Conservation (phyloP, 495 filamentous ascomycete species). For the Neurospora sp. region DNA sequence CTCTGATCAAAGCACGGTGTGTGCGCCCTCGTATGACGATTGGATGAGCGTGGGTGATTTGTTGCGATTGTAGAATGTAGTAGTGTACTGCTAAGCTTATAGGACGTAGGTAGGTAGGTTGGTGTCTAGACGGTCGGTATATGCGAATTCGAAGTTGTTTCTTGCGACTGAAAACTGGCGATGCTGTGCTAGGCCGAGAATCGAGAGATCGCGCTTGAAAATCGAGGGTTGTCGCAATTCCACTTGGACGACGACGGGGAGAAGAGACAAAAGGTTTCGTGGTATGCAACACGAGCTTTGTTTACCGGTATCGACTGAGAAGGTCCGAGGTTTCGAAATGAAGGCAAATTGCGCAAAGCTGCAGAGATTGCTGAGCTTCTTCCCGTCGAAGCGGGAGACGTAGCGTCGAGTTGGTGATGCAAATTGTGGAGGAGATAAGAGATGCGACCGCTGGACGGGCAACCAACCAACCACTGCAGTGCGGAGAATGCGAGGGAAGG, state of each 20-base stretch:
- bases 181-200: neutral
- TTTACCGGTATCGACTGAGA: neutral
- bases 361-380: neutral
- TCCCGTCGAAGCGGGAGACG: neutral
- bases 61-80: conserved; percentile 5
- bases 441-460: neutral
- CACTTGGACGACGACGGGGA: neutral
- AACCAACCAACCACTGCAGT: neutral
- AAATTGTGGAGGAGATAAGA: neutral
- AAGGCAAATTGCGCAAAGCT: neutral
- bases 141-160: no score
- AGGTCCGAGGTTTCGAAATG: neutral
- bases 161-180: neutral
- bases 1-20: neutral
- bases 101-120: neutral
- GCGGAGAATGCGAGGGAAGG: neutral
- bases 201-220: no score
- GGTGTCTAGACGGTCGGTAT: neutral
- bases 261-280: neutral
- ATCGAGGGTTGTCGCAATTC: no score
- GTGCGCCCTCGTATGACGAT: neutral
- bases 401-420: neutral
- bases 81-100: neutral
- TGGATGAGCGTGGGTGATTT: neutral
- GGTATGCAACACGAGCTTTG: neutral